Base-by-base conservation (phyloP, 768 basidiomycete genomes). In the Leccinum arenicola region DNA sequence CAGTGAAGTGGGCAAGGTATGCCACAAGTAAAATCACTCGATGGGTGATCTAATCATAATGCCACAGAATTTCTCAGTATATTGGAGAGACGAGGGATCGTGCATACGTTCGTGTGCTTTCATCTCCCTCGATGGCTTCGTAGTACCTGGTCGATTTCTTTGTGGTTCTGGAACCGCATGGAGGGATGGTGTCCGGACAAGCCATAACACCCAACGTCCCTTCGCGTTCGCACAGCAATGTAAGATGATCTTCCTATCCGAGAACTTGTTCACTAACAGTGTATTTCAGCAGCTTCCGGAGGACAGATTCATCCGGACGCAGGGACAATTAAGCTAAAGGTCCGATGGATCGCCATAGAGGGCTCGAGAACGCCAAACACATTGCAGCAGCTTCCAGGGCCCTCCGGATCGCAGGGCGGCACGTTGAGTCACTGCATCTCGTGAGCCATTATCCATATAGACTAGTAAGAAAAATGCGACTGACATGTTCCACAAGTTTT, bases 21-120 rank as follows among this genome's bases (percentile, higher is more conserved):
- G 58, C 33, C 6, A 73, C 47, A 17, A 23, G 19, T 8, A 12
- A 14, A 4, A 6, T 6, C 23, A 35, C 4, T 11, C 17, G 50
- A 21, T 21, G 63, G 33, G 3, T 23, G n/a, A 27, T 54, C 55
- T 62, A 43, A 66, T 47, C 50, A 25, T 27, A 19, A 23, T 57
- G 27, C 55, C 27, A 36, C 62, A 89, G 87, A 69, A 62, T 6
- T 89, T 89, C 68, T 74, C 76, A 4, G 80, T 89, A 0, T 79
- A 84, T 63, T 90, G 88, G 88, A 78, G 75, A 43, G 88, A 90
- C 65, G 75, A 80, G 56, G 87, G 82, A 33, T 77, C 82, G 38
- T 68, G 68, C 29, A 68, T 82, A 6, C 78, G 83, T 55, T 82
- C 84, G 4, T 87, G 84, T 58, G 73, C 80, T 0, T 89, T 80